Evolutionary conservation across 306 rosid species (phyloP), one percentile per base, ranked within the genome.

Genomic region (Malus orientalis): DNA sequence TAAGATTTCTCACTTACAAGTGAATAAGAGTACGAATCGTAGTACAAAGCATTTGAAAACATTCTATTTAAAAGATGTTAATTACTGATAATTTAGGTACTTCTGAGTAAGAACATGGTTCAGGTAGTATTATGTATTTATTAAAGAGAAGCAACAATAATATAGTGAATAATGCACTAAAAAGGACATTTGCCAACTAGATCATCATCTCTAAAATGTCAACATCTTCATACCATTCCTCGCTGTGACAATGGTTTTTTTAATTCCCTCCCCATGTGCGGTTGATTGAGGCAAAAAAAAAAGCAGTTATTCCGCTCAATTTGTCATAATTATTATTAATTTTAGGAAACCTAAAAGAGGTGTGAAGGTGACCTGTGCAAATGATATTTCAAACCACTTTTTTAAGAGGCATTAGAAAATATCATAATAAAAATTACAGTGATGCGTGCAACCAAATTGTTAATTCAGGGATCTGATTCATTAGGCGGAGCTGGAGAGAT

Each of bases 31-130:
- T 36, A 36, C 40, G 40, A 36, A 36, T 36, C 40, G 8, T 36
- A 36, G 40, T 36, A 36, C 40, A 36, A 36, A 6, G 2, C 40
- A 36, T 36, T 36, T 36, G 40, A 36, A 36, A 6, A 36, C 8
- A 36, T 36, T 36, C 7, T 74, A 61, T 61, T 74, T 45, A 61
- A 45, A 36, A 27, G 78, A 6, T 44, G 70, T 10, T 3, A 29
- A 6, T 20, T 44, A 74, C 29, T 42, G 60, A 74, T 22, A 11
- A 60, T 60, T n/a, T 61, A 32, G 33, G 2, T 55, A 18, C 78
- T 30, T 63, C 62, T 29, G 76, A 36, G 61, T 42, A 27, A 62
- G 70, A 83, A 74, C 81, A 66, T 76, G 76, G 81, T 47, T 71
- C 25, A 71, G 78, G 63, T 71, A 70, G 64, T 49, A 51, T 54